Conservation (phyloP, 495 filamentous ascomycete species). For the Aspergillus wentii region DNA sequence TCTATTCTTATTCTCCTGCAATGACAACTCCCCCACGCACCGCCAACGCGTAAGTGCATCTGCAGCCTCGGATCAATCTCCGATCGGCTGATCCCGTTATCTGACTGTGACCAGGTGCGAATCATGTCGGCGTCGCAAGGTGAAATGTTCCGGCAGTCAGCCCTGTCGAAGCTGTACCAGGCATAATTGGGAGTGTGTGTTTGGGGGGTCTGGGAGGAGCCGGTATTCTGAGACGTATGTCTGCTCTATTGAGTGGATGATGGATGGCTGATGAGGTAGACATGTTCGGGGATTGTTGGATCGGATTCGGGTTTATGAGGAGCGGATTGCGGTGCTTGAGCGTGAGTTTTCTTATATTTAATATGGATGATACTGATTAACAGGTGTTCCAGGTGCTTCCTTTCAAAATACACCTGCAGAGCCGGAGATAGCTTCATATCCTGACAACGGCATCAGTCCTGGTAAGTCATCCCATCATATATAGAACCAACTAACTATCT, state of each 20-base stretch:
- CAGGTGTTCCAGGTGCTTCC: too few relatives aligned
- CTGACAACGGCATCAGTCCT: slow-evolving; percentile 10
- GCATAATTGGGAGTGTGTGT: slow-evolving; percentile 16
- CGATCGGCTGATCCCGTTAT: too few relatives aligned
- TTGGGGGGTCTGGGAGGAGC: slow-evolving; percentile 10
- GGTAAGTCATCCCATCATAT: too few relatives aligned
- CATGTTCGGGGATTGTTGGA: slow-evolving; percentile 13
- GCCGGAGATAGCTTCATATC: slow-evolving; percentile 1
- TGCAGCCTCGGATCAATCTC: too few relatives aligned
- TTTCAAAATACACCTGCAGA: too few relatives aligned
- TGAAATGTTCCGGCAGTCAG: slow-evolving; percentile 16
- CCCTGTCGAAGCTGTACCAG: slow-evolving; percentile 18
- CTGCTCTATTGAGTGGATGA: background rate
- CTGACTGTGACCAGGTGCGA: too few relatives aligned
- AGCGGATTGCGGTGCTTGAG: slow-evolving; percentile 1
- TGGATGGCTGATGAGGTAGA: slow-evolving; percentile 4
- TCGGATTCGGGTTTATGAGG: slow-evolving; percentile 12
- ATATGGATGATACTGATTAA: too few relatives aligned
- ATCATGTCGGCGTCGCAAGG: slow-evolving; percentile 17
- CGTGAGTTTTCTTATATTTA: too few relatives aligned
- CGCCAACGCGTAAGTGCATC: too few relatives aligned
- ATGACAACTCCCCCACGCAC: too few relatives aligned
- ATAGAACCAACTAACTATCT: too few relatives aligned
- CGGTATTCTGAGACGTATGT: slow-evolving; percentile 17
- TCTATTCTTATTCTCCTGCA: too few relatives aligned